Percentiles rank a stretch among this genome's conserved stretches.
These are phyloP conservation scores for Huntiella abstrusa DNA, from an alignment of 2,329 filamentous ascomycete genomes.

Conservation along the genomic window DNA sequence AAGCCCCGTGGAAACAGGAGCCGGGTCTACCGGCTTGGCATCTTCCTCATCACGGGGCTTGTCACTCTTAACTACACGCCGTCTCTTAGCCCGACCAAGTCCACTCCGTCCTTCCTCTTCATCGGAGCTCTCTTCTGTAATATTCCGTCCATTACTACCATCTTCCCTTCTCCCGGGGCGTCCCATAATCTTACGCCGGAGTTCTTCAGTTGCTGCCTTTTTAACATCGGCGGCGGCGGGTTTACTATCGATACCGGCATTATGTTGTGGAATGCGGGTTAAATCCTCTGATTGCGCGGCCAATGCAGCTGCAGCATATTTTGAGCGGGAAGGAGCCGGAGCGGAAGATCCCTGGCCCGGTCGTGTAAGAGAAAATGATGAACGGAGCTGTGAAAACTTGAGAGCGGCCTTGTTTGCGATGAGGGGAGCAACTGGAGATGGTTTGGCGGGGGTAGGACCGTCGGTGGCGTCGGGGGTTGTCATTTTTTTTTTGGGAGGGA, in stretches of 20 bases:
- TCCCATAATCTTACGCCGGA: constrained; percentile 10
- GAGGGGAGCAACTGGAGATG: constrained; percentile 61
- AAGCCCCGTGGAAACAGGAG: too few relatives aligned
- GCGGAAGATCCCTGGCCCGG: neutral
- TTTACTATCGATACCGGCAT: constrained; percentile 8
- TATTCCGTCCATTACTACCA: neutral
- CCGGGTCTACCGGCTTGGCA: too few relatives aligned
- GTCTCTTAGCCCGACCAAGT: constrained; percentile 7
- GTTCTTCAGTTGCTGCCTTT: constrained; percentile 7
- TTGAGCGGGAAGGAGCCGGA: neutral
- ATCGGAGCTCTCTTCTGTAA: constrained; percentile 8
- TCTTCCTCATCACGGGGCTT: too few relatives aligned
- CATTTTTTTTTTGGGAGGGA: constrained; percentile 1
- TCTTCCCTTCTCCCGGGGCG: constrained; percentile 2
- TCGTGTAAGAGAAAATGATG: constrained; percentile 1
- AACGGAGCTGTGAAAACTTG: constrained; percentile 5
- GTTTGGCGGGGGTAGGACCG: constrained; percentile 62
- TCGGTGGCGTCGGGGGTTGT: constrained; percentile 59
- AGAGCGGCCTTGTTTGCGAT: constrained; percentile 17
- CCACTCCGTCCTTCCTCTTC: constrained; percentile 10
- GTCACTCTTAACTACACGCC: neutral
- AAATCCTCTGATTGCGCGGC: constrained; percentile 7
- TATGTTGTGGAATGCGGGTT: constrained; percentile 6
- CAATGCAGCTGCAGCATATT: constrained; percentile 4
- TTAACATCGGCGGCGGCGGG: neutral